A percentile compares a stretch with the other conserved stretches of the same genome.
phyloP scores from a whole-genome alignment of 2,329 filamentous ascomycete species.

The Venturia oleaginea region DNA sequence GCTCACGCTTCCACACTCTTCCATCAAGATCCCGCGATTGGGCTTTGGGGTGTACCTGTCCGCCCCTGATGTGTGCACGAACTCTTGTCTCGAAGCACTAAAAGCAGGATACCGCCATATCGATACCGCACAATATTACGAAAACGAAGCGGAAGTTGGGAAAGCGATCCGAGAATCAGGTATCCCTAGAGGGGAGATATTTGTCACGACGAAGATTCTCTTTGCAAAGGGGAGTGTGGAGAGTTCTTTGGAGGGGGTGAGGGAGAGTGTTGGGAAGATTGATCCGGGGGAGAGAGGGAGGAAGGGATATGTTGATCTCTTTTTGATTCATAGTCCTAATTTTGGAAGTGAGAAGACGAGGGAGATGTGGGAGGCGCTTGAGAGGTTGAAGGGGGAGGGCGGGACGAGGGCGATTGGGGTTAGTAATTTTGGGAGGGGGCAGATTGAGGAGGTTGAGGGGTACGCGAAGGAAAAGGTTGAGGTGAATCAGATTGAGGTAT shows the following conservation, averaged over 20 bases:
- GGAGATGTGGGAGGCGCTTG: constrained; percentile 56
- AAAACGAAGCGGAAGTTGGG: constrained; percentile 76
- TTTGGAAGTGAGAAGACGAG: constrained; percentile 48
- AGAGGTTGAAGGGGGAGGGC: constrained; percentile 25
- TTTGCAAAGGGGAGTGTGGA: constrained; percentile 39
- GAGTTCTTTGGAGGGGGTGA: background rate
- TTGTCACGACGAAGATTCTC: constrained; percentile 82
- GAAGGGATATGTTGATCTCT: constrained; percentile 9
- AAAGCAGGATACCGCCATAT: constrained; percentile 46
- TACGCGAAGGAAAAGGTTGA: constrained; percentile 53
- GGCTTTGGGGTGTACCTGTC: constrained; percentile 9
- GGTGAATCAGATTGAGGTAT: constrained; percentile 57
- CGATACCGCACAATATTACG: constrained; percentile 68
- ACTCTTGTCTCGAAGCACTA: constrained; percentile 25
- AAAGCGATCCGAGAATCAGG: constrained; percentile 67
- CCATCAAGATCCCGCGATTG: background rate
- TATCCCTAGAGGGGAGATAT: constrained; percentile 68
- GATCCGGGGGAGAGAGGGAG: background rate
- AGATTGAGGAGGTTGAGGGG: constrained; percentile 43
- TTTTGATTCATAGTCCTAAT: constrained; percentile 28
- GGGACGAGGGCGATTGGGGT: constrained; percentile 43
- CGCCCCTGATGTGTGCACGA: background rate
- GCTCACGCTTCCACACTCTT: background rate
- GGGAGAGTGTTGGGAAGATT: constrained; percentile 6
- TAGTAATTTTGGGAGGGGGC: constrained; percentile 40